Conservation (phyloP, 495 filamentous ascomycete species). For the Tuber microsphaerosporum region DNA sequence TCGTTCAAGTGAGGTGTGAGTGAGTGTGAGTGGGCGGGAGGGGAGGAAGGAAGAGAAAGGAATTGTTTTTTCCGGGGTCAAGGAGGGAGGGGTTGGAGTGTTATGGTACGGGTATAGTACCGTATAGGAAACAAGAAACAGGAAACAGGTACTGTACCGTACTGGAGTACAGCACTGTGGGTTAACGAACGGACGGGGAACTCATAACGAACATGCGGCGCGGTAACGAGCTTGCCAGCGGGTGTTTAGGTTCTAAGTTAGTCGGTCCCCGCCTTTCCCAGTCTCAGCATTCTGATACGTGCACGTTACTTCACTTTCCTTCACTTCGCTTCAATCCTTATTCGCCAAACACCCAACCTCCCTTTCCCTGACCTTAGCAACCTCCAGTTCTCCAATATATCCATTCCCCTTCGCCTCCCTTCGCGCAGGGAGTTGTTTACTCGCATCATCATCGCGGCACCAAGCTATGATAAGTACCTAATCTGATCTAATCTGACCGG, state of each 20-base stretch:
- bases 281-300: constrained; percentile 2
- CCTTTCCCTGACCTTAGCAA: not conserved
- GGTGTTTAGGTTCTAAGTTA: not conserved
- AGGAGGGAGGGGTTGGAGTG: not conserved
- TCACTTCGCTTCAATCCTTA: not conserved
- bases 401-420: constrained; percentile 2
- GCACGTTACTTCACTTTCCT: not conserved
- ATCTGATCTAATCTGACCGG: not conserved
- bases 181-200: not conserved
- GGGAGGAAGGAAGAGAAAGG: constrained; percentile 19
- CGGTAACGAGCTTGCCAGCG: not conserved
- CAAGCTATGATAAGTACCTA: not conserved
- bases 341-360: not conserved
- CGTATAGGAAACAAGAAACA: not conserved
- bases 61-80: constrained; percentile 11
- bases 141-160: not conserved
- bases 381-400: constrained; percentile 9
- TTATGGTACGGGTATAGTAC: not conserved
- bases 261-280: not conserved
- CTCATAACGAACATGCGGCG: not conserved
- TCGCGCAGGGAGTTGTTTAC: constrained; percentile 12
- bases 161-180: too few relatives aligned
- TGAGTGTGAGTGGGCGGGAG: not conserved
- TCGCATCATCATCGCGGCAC: not conserved
- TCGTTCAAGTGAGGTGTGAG: constrained; percentile 1